phyloP scores from a whole-genome alignment of 2,329 filamentous ascomycete species.

The Penicillium sp. region DNA sequence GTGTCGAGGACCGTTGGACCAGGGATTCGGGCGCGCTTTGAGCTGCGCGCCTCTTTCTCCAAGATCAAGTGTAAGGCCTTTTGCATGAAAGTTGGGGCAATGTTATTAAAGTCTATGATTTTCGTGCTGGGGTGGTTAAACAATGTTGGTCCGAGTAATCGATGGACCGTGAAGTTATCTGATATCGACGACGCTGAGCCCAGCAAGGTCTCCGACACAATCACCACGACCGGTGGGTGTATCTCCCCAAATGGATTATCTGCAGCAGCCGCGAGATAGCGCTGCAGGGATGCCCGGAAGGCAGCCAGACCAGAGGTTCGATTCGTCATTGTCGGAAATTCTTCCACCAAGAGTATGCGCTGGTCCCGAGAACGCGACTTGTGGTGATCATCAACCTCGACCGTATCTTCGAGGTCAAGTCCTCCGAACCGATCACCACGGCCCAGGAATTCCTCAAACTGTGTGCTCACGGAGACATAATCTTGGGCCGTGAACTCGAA shows the following conservation, averaged over 20 bases:
- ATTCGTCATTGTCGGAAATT: constrained; percentile 76
- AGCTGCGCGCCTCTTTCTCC: constrained; percentile 79
- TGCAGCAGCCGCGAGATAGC: constrained; percentile 70
- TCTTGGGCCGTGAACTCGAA: constrained; percentile 61
- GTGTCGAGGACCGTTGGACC: constrained; percentile 75
- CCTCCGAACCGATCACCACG: constrained; percentile 78
- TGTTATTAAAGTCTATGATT: constrained; percentile 87
- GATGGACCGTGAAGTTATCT: constrained; percentile 90
- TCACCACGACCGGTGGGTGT: constrained; percentile 75
- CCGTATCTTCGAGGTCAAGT: constrained; percentile 52
- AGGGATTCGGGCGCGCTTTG: constrained; percentile 71
- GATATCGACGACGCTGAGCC: constrained; percentile 81
- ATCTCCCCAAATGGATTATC: constrained; percentile 50
- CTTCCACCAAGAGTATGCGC: constrained; percentile 72
- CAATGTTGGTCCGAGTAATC: constrained; percentile 83
- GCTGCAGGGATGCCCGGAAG: constrained; percentile 73
- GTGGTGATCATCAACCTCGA: background rate
- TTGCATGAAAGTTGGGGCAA: constrained; percentile 80
- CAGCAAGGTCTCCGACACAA: constrained; percentile 87
- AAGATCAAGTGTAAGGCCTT: constrained; percentile 83
- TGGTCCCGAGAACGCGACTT: constrained; percentile 29
- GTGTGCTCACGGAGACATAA: constrained; percentile 69
- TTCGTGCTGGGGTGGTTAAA: constrained; percentile 75
- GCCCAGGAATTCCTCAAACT: constrained; percentile 90
- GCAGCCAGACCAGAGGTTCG: constrained; percentile 65